Conservation (phyloP, 768 basidiomycete genomes). For the Xerocomus spinulosus region DNA sequence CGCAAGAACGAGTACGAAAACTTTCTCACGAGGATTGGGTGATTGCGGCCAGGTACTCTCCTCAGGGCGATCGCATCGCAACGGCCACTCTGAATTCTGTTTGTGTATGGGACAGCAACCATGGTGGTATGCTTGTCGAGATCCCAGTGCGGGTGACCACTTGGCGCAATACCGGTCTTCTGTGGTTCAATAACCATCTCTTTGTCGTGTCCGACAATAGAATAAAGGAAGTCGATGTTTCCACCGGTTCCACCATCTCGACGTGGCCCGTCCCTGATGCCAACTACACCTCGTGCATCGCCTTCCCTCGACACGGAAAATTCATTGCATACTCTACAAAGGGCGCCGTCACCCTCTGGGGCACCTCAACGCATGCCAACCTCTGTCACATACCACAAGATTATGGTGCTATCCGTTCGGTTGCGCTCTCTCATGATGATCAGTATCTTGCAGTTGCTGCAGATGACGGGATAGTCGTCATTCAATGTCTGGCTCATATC, state of each 20-base stretch:
- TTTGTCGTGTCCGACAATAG: not conserved
- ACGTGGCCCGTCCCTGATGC: not conserved
- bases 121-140: not conserved
- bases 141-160: not conserved
- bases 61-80: slow-evolving; percentile 2
- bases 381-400: not conserved
- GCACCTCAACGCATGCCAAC: not conserved
- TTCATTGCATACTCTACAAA: not conserved
- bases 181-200: slow-evolving; percentile 1
- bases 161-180: not conserved
- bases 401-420: not conserved
- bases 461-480: not conserved
- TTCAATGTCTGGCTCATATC: not conserved
- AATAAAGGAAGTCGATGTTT: not conserved
- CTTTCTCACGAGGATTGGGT: not conserved
- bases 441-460: not conserved
- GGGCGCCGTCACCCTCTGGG: not conserved
- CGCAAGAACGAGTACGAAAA: not conserved
- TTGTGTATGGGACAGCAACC: not conserved
- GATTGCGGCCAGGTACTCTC: not conserved
- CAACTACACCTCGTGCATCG: not conserved
- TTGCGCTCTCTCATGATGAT: not conserved
- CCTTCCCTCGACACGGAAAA: not conserved
- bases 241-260: not conserved
- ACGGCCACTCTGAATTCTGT: not conserved